Evolutionary conservation across 805 yeast genomes (phyloP).

Genomic region (Lachancea sp.): DNA sequence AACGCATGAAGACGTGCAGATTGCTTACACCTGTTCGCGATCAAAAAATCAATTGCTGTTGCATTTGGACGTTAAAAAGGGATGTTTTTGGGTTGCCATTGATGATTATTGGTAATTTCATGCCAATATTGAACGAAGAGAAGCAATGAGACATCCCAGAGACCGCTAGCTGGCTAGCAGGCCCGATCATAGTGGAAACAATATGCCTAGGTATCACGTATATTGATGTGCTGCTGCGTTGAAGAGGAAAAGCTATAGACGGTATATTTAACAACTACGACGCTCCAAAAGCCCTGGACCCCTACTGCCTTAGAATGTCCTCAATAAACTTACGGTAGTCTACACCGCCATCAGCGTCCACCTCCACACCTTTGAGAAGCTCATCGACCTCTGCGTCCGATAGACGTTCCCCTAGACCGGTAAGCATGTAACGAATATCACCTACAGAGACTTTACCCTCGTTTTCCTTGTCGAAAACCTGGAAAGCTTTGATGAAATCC

Average conservation of each 20-base stretch:
- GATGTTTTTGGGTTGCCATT: slow-evolving; percentile 96
- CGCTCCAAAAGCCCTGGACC: neutral
- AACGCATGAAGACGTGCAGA: slow-evolving; percentile 85
- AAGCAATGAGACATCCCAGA: neutral
- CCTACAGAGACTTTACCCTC: slow-evolving; percentile 97
- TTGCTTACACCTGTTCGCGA: slow-evolving; percentile 51
- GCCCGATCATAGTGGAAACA: too few relatives aligned
- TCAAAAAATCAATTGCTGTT: slow-evolving; percentile 60
- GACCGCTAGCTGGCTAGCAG: too few relatives aligned
- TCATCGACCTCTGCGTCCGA: slow-evolving; percentile 91
- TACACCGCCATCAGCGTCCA: slow-evolving; percentile 88
- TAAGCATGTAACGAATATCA: slow-evolving; percentile 87
- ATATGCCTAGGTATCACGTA: too few relatives aligned
- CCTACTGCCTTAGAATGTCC: slow-evolving; percentile 80
- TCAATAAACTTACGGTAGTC: slow-evolving; percentile 94
- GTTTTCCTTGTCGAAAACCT: slow-evolving; percentile 92
- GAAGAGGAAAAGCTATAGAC: neutral
- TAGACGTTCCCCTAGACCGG: slow-evolving; percentile 92
- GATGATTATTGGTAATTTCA: slow-evolving; percentile 91
- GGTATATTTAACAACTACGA: neutral
- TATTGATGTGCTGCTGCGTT: neutral
- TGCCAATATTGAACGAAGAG: slow-evolving; percentile 48
- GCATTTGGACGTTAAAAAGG: slow-evolving; percentile 88
- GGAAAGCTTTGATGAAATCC: slow-evolving; percentile 92
- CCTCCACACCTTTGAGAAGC: slow-evolving; percentile 88